phyloP scores from a whole-genome alignment of 2,329 filamentous ascomycete species.

The Seiridium unicorne region DNA sequence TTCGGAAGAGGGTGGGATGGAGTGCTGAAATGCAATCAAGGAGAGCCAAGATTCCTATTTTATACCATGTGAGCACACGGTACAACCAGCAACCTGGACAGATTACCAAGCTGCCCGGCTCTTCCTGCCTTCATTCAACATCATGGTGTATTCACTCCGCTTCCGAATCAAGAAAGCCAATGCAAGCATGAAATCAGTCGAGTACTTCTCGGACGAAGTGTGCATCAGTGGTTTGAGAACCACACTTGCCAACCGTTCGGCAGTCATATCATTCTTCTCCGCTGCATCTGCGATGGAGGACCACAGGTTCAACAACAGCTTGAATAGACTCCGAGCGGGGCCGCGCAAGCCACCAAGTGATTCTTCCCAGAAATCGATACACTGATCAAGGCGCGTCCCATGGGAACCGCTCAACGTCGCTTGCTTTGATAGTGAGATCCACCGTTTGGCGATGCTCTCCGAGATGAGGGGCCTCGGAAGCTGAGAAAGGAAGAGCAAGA shows the following conservation, averaged over 20 bases:
- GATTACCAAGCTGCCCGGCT: conserved; percentile 11
- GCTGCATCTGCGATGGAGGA: conserved; percentile 37
- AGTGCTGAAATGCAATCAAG: not conserved
- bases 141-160: conserved; percentile 36
- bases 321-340: conserved; percentile 34
- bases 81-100: not conserved
- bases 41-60: not conserved
- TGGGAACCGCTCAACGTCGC: conserved; percentile 32
- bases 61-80: too few relatives aligned
- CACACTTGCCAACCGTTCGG: conserved; percentile 37
- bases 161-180: conserved; percentile 42
- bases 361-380: conserved; percentile 47
- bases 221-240: conserved; percentile 40
- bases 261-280: conserved; percentile 40
- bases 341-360: conserved; percentile 38
- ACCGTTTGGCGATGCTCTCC: conserved; percentile 36
- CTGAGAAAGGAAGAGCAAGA: conserved; percentile 36
- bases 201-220: conserved; percentile 26
- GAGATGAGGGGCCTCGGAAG: conserved; percentile 37
- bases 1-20: not conserved
- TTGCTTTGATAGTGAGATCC: conserved; percentile 39
- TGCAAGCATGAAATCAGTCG: conserved; percentile 40
- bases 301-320: conserved; percentile 42
- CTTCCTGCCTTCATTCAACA: conserved; percentile 28
- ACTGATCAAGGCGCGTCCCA: conserved; percentile 34